Base-by-base conservation (phyloP, 2,329 filamentous ascomycete species). In the Basipetospora chlamydospora region DNA sequence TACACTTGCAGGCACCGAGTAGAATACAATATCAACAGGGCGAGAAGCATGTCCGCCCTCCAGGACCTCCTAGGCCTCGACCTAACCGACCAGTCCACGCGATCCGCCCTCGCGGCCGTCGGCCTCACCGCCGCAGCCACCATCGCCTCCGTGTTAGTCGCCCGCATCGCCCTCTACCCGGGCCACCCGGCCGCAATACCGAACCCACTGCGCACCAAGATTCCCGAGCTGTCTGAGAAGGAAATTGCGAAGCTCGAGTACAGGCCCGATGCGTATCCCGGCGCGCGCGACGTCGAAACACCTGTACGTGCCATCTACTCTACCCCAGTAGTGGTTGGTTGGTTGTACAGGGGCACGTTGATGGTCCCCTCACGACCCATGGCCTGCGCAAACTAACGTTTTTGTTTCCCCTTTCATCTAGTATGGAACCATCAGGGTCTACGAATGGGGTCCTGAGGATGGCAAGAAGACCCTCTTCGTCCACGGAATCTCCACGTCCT, bases 401-500 rank as follows among this genome's bases (percentile, higher is more conserved):
- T n/a, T n/a, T n/a, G n/a, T n/a, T n/a, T n/a, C n/a, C n/a, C n/a
- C 5, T 10, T n/a, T 13, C 4, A 8, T 15, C 10, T 7, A 71
- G 49, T 87, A 84, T 52, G 84, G 85, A 34, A 74, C 65, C 23
- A 76, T 86, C 38, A 66, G 81, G 26, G 78, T 83, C 16, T 90
- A 90, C 51, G 85, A 92, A 60, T 92, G 80, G 59, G 85, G 85
- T 1, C 80, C 83, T 1, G 67, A 75, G 35, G 56, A 71, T 37
- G 85, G 85, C 6, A 66, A 70, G 31, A 87, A 81, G 48, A 76
- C 90, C 4, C 56, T 92, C 12, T 65, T 92, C 23, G 64, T 93
- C 7, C 85, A 92, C 52, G 85, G 85, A 30, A 88, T 92, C 51
- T 84, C 77, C 42, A 92, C 83, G 0, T 80, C 84, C 0, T 85